phyloP scores from a whole-genome alignment of 2,329 filamentous ascomycete genomes.

The Verticillium nubilum region DNA sequence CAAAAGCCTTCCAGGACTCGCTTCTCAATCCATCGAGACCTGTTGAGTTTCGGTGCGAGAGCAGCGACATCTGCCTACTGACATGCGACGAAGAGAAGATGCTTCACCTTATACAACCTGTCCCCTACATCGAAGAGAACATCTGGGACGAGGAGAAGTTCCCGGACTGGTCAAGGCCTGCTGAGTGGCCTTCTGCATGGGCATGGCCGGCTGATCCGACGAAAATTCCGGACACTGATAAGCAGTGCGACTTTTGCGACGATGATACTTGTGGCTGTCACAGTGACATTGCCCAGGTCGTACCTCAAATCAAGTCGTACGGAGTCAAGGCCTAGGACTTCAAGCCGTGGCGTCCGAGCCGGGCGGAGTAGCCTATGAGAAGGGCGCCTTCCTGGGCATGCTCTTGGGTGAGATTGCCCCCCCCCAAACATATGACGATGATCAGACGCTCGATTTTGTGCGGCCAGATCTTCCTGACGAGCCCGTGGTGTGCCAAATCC shows the following conservation, averaged over 20 bases:
- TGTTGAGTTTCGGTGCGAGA: no score
- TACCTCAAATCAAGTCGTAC: neutral
- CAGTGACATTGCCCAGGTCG: neutral
- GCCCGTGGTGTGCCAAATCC: neutral
- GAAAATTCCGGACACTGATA: neutral
- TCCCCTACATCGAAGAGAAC: no score
- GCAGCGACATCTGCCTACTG: no score
- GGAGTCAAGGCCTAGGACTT: neutral
- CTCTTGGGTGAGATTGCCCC: neutral
- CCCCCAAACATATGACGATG: neutral
- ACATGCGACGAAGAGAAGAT: no score
- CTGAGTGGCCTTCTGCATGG: no score
- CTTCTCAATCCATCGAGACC: no score
- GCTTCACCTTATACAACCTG: no score
- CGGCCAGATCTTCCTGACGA: neutral
- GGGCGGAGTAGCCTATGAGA: neutral
- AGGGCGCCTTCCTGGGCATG: neutral
- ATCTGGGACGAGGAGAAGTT: no score
- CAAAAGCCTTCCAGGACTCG: no score
- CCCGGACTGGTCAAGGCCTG: no score
- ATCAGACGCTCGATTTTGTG: neutral
- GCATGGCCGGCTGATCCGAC: neutral
- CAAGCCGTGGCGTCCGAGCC: neutral
- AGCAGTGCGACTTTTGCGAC: conserved; percentile 2
- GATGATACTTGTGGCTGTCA: neutral